A percentile compares a stretch with the other conserved stretches of the same genome.
These are phyloP conservation scores for Aspergillus nomiae DNA, from an alignment of 2,329 filamentous ascomycete genomes.

Conservation along the genomic window DNA sequence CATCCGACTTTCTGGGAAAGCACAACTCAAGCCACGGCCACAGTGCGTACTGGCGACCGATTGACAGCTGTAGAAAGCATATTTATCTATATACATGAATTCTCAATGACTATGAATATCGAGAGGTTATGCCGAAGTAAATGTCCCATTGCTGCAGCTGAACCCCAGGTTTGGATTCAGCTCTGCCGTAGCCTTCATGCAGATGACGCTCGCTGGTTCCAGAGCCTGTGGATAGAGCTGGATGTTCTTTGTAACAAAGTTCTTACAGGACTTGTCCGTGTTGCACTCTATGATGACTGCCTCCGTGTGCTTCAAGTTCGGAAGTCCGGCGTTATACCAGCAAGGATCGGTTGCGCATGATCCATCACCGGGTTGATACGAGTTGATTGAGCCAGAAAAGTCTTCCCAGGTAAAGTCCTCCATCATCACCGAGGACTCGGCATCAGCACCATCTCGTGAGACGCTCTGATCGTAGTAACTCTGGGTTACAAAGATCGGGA, in stretches of 20 bases:
- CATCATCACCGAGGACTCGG: constrained; percentile 45
- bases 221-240: constrained; percentile 34
- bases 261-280: constrained; percentile 41
- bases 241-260: constrained; percentile 37
- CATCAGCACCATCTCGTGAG: constrained; percentile 33
- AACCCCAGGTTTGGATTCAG: constrained; percentile 40
- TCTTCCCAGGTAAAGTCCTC: constrained; percentile 46
- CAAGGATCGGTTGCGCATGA: constrained; percentile 47
- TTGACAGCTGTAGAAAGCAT: neutral
- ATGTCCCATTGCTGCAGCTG: constrained; percentile 39
- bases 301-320: constrained; percentile 43
- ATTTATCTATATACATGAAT: neutral
- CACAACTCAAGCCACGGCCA: neutral
- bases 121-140: constrained; percentile 13
- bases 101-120: neutral
- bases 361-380: constrained; percentile 45
- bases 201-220: constrained; percentile 34
- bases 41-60: neutral
- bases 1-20: neutral
- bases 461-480: constrained; percentile 47
- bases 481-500: constrained; percentile 52
- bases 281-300: constrained; percentile 47
- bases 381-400: constrained; percentile 47
- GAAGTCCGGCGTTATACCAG: constrained; percentile 47
- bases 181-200: constrained; percentile 35